Conservation (phyloP, 1,284 basidiomycete genomes). For the Xanthoconium separans region DNA sequence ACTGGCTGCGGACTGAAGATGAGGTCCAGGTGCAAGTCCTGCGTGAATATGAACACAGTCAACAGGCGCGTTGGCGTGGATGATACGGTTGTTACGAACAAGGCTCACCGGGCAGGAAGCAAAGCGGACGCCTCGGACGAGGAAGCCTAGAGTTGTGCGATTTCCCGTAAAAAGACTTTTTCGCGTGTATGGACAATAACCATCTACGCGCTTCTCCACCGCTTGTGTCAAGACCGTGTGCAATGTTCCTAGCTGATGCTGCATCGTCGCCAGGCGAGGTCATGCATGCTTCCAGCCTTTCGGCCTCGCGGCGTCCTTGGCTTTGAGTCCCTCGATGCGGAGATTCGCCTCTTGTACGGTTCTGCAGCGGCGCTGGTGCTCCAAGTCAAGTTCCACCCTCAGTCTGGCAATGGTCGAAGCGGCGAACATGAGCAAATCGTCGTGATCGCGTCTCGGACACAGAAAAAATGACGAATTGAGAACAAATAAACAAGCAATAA, state of each 20-base stretch:
- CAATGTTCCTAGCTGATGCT: not conserved
- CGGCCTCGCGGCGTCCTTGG: constrained; percentile 57
- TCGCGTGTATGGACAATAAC: constrained; percentile 30
- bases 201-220: constrained; percentile 23
- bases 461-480: too few species aligned
- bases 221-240: not conserved
- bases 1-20: constrained; percentile 10
- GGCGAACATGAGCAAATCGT: constrained; percentile 41
- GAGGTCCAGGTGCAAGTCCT: constrained; percentile 20
- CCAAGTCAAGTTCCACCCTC: constrained; percentile 43
- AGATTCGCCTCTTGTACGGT: constrained; percentile 41
- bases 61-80: not conserved
- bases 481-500: too few species aligned
- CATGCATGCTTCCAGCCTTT: constrained; percentile 45
- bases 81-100: not conserved
- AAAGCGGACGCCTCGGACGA: not conserved
- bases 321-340: constrained; percentile 47
- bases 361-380: constrained; percentile 43
- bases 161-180: constrained; percentile 24
- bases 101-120: constrained; percentile 12
- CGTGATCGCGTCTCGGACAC: too few species aligned
- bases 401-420: constrained; percentile 44
- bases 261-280: constrained; percentile 3
- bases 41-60: not conserved
- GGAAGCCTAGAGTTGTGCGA: constrained; percentile 16